These are phyloP conservation scores for Recurvomyces mirabilis DNA, from an alignment of 495 filamentous ascomycete genomes.

Conservation along the genomic window DNA sequence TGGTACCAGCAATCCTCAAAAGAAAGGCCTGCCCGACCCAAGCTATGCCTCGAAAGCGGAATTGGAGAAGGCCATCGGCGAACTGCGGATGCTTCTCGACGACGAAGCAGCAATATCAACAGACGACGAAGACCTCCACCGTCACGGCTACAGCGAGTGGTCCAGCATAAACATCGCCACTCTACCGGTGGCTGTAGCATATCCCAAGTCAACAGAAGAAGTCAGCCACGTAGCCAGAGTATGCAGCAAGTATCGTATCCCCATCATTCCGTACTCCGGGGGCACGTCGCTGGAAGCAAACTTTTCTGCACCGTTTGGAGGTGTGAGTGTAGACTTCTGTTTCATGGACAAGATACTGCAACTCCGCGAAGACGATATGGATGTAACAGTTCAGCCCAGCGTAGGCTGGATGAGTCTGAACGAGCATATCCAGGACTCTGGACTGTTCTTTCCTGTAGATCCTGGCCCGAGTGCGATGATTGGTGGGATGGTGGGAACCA, in stretches of 20 bases:
- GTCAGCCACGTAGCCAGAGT: conserved; percentile 68
- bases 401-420: conserved; percentile 90
- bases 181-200: conserved; percentile 39
- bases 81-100: conserved; percentile 36
- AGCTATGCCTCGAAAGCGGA: conserved; percentile 26
- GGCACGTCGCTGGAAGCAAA: conserved; percentile 82
- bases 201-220: conserved; percentile 54
- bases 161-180: conserved; percentile 65
- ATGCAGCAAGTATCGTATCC: conserved; percentile 72
- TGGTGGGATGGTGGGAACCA: conserved; percentile 64
- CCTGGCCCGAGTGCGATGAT: conserved; percentile 43
- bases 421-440: conserved; percentile 57
- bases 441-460: conserved; percentile 84
- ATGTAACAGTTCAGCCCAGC: conserved; percentile 79
- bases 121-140: conserved; percentile 68
- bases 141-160: conserved; percentile 85
- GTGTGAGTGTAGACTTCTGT: conserved; percentile 80
- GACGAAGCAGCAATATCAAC: conserved; percentile 63
- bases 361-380: conserved; percentile 79
- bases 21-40: too few relatives aligned
- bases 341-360: conserved; percentile 73
- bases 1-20: too few relatives aligned
- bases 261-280: conserved; percentile 78
- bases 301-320: conserved; percentile 74
- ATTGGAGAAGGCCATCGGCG: conserved; percentile 33